These are phyloP conservation scores for Ceratocystiopsis brevicomis DNA, from an alignment of 2,329 filamentous ascomycete species.

Conservation along the genomic window DNA sequence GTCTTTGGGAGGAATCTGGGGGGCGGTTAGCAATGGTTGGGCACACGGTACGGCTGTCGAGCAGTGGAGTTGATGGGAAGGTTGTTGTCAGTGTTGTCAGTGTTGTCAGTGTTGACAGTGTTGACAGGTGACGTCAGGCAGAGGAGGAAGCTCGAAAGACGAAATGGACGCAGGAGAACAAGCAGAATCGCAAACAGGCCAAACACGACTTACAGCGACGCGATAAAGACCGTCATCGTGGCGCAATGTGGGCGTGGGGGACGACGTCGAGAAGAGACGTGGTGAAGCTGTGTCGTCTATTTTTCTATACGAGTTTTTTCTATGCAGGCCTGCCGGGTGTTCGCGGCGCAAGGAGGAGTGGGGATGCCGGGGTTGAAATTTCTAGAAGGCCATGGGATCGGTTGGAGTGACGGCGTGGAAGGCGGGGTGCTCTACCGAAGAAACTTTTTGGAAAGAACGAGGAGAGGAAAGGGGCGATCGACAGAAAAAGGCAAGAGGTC, in stretches of 20 bases:
- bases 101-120: no score
- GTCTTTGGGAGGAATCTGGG: conserved; percentile 84
- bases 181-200: no score
- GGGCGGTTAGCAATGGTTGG: neutral
- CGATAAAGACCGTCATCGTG: conserved; percentile 23
- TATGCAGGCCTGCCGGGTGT: no score
- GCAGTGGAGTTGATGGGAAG: no score
- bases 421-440: neutral
- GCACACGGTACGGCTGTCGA: no score
- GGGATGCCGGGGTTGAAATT: neutral
- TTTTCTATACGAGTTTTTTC: no score
- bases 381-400: neutral
- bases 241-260: neutral
- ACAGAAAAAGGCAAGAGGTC: no score
- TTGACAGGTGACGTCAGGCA: neutral
- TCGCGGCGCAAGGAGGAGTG: no score
- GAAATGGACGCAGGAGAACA: neutral
- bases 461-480: neutral
- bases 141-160: neutral
- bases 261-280: no score
- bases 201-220: conserved; percentile 18
- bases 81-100: no score
- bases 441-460: neutral
- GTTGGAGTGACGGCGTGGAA: neutral
- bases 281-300: no score